Base-by-base conservation (phyloP, 2,329 filamentous ascomycete genomes). In the Talaromyces islandicus region DNA sequence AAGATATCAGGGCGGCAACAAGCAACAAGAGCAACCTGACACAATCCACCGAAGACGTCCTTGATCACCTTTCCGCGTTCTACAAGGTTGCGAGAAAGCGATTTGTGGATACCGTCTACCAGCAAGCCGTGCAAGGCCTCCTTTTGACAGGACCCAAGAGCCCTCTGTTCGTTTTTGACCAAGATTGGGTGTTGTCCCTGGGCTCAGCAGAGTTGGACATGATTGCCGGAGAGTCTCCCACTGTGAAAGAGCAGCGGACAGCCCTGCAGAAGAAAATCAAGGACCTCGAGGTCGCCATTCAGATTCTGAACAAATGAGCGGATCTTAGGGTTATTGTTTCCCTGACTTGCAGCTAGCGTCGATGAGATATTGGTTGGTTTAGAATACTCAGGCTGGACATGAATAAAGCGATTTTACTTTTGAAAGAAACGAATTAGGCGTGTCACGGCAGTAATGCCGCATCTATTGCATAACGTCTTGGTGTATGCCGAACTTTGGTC, bases 101-200 rank as follows among this genome's bases (percentile, higher is more conserved):
- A 0, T 88, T 90, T 60, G 79, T 88, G 1, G 87, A 90, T 64
- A 81, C 77, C 3, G 70, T 91, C 1, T 85, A 78, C 66, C 80
- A 81, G 62, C 86, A 89, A 63, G 83, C 80, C 0, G 74, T 83
- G 1, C 80, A 83, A 50, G 72, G 85, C 65, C 77, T 78, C 61
- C 75, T 90, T 0, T 70, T 88, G 0, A 72, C 71, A 1, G 79
- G 81, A 0, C 66, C 77, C 0, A 63, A 76, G 0, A 81, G 81
- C 6, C 85, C 85, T 0, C 71, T 88, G 1, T 75, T 71, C 10
- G 71, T 84, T 0, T 80, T 89, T 48, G 80, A 76, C 0, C 75
- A 83, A 0, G 68, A 76, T 0, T 81, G 82, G 41, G 77, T 88
- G 0, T 70, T 80, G 19, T 61, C 67, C 0, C 71, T 89, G 57